These are phyloP conservation scores for Fusarium compactum DNA, from an alignment of 2,329 filamentous ascomycete genomes.

Conservation along the genomic window DNA sequence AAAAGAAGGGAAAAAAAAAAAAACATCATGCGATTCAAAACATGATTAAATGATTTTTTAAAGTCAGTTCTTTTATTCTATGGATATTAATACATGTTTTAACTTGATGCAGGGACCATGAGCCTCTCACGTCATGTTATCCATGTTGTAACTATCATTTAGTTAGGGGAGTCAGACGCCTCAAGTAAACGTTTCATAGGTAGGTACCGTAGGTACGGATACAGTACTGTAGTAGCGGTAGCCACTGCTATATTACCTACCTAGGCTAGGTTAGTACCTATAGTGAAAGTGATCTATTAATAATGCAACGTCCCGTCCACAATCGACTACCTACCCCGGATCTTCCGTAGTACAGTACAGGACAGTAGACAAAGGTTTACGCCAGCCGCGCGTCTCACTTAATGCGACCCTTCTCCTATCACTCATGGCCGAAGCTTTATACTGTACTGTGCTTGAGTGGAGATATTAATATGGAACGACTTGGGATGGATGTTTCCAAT, in stretches of 20 bases:
- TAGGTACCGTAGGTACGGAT: not conserved
- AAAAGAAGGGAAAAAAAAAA: not conserved
- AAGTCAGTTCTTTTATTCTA: not conserved
- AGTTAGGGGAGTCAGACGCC: not conserved
- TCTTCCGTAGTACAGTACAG: not conserved
- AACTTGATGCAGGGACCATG: constrained; percentile 13
- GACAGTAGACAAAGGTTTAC: not conserved
- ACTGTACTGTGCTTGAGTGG: not conserved
- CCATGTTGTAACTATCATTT: not conserved
- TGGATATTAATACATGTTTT: not conserved
- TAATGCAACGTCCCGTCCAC: not conserved
- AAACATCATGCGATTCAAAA: not conserved
- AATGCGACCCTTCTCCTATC: not conserved
- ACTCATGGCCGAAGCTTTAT: not conserved
- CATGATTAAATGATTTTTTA: not conserved
- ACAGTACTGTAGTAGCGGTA: not conserved
- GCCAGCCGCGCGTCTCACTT: constrained; percentile 20
- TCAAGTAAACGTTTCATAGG: constrained; percentile 9
- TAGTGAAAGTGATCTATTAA: constrained; percentile 2
- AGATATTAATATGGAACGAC: not conserved
- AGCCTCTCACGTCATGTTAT: constrained; percentile 13
- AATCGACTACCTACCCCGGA: constrained; percentile 2
- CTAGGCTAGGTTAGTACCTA: too few relatives aligned
- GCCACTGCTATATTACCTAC: not conserved
- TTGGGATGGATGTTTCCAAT: constrained; percentile 8